A percentile compares a stretch with the other conserved stretches of the same genome.
Conservation (phyloP, 345 rosid species). For the Eucalyptus pauciflora region DNA sequence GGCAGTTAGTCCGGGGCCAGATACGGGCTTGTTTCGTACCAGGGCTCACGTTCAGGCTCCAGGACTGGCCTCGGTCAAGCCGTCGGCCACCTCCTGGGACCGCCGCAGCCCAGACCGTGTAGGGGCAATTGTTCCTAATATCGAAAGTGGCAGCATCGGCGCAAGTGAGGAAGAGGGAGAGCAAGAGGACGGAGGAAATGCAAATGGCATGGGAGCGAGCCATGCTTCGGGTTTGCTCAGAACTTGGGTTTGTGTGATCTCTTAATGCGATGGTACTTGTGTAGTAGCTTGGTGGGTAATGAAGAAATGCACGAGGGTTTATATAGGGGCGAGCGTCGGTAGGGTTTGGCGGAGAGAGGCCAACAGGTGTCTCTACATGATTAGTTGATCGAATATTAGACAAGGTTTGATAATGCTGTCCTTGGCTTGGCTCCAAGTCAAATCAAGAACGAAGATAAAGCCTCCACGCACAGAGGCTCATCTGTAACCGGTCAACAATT, state of each 20-base stretch:
- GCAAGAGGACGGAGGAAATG: neutral
- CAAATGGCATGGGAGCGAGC: neutral
- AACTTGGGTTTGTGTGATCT: neutral
- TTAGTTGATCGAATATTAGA: neutral
- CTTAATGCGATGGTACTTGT: neutral
- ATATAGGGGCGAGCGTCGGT: neutral
- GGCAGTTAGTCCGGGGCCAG: constrained; percentile 16
- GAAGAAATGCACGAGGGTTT: neutral
- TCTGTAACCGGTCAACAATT: neutral
- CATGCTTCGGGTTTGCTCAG: neutral
- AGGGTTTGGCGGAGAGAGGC: neutral
- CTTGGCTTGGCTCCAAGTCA: neutral
- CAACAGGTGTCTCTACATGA: neutral
- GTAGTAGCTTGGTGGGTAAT: neutral
- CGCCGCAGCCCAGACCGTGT: constrained; percentile 13
- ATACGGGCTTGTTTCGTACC: constrained; percentile 13
- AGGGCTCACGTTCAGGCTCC: neutral
- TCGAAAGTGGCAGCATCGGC: constrained; percentile 2
- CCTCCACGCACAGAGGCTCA: neutral
- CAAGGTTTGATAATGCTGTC: neutral
- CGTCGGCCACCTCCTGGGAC: constrained; percentile 15
- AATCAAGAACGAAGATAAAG: neutral
- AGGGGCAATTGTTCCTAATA: constrained; percentile 11
- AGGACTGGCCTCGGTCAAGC: constrained; percentile 2
- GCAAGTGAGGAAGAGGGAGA: neutral